phyloP scores from a whole-genome alignment of 352 stramenopile species.

The Blastocystis sp. region DNA sequence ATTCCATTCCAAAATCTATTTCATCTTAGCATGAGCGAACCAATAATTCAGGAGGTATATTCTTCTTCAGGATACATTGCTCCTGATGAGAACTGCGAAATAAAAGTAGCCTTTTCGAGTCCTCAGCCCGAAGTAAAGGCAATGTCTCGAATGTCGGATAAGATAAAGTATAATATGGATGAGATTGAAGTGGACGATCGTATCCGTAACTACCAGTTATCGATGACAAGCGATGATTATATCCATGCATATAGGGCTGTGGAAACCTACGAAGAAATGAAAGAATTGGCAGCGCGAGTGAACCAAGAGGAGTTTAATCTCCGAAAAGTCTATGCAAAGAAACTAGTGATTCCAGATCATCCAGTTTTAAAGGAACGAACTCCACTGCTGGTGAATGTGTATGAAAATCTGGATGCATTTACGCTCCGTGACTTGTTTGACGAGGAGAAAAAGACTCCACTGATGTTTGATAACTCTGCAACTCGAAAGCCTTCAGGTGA shows the following conservation, averaged over 20 bases:
- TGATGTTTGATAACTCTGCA: conserved; percentile 38
- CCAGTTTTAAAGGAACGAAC: conserved; percentile 63
- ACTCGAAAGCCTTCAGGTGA: conserved; percentile 9
- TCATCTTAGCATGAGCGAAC: no score
- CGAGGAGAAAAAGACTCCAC: conserved; percentile 58
- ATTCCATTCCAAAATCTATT: no score
- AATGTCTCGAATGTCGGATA: no score
- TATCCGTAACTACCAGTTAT: no score
- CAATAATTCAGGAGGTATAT: no score
- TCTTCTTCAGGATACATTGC: no score
- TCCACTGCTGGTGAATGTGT: conserved; percentile 62
- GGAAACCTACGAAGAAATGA: background rate
- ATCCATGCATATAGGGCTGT: conserved; percentile 32
- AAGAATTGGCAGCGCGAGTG: conserved; percentile 39
- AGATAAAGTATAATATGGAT: no score
- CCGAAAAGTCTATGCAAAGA: conserved; percentile 63
- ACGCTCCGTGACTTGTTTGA: background rate
- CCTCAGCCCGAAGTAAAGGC: no score
- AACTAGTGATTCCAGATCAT: conserved; percentile 61
- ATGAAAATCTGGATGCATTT: conserved; percentile 62
- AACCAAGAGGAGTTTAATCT: conserved; percentile 63
- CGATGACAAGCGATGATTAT: conserved; percentile 60
- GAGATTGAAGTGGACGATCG: no score
- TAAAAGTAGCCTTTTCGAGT: no score
- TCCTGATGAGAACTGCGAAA: no score